Evolutionary conservation across 371 early-diverging fungal genomes (phyloP).

Genomic region (Racocetra persica): DNA sequence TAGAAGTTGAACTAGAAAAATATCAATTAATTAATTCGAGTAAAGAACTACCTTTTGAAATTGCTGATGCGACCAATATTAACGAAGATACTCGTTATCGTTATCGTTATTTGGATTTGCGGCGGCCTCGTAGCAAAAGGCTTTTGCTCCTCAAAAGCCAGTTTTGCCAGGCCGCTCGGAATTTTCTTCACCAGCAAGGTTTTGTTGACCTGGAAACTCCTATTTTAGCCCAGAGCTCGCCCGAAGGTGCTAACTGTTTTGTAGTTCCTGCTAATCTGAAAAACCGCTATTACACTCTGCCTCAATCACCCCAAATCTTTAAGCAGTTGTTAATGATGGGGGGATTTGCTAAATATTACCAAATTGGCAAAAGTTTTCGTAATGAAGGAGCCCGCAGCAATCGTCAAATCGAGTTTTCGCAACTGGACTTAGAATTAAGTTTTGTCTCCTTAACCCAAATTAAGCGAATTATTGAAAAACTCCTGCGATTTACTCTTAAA

Average conservation of each 20-base stretch:
- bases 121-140: not conserved
- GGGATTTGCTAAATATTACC: constrained; percentile 90
- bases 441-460: not conserved
- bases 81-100: constrained; percentile 17
- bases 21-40: constrained; percentile 16
- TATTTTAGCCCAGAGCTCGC: constrained; percentile 25
- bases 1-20: constrained; percentile 11
- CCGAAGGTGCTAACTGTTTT: constrained; percentile 29
- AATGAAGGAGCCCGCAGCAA: constrained; percentile 75
- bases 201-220: constrained; percentile 30
- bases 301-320: constrained; percentile 54
- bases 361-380: constrained; percentile 90
- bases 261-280: not conserved
- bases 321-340: constrained; percentile 93
- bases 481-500: not conserved
- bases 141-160: not conserved
- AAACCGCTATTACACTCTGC: constrained; percentile 18
- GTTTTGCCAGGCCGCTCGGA: not conserved
- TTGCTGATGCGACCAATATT: not conserved
- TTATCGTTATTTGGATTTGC: constrained; percentile 22
- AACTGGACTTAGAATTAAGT: constrained; percentile 21
- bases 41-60: constrained; percentile 7
- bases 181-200: not conserved
- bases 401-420: constrained; percentile 14
- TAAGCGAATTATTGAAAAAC: not conserved